Percentiles rank a stretch among this genome's conserved stretches.
Conservation (phyloP, 2,329 filamentous ascomycete genomes). For the Botrytis cinerea region DNA sequence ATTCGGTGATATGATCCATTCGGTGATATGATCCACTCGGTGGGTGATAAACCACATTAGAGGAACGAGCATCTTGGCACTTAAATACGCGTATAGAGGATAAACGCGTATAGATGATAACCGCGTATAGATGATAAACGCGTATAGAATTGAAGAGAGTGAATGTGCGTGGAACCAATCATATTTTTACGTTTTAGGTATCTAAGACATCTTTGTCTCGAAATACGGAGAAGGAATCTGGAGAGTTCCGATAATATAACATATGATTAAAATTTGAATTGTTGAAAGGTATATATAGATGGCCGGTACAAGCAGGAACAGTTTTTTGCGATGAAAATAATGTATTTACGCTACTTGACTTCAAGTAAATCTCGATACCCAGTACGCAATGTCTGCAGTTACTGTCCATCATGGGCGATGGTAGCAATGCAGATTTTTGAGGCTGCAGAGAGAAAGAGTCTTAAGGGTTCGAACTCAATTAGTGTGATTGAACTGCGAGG, state of each 20-base stretch:
- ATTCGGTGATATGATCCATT: too few species aligned
- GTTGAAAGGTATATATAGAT: neutral
- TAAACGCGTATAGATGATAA: neutral
- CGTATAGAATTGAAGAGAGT: neutral
- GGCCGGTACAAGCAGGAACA: neutral
- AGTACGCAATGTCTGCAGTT: neutral
- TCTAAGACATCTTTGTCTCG: neutral
- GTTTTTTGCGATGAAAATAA: neutral
- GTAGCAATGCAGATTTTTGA: neutral
- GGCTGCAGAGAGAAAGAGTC: neutral
- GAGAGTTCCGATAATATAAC: neutral
- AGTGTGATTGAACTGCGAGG: neutral
- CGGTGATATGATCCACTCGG: too few species aligned
- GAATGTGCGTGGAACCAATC: neutral
- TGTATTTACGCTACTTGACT: neutral
- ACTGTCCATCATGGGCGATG: neutral
- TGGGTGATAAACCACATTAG: too few species aligned
- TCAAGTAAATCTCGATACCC: neutral
- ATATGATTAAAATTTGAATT: neutral
- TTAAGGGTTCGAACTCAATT: neutral
- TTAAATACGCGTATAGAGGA: neutral
- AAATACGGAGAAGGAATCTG: neutral
- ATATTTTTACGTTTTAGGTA: neutral
- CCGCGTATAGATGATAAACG: neutral
- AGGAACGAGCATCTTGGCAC: neutral